Percentiles rank a stretch among this genome's conserved stretches.
Evolutionary conservation across 2,329 filamentous ascomycete genomes (phyloP).

Genomic region (Penicillium occitanis): DNA sequence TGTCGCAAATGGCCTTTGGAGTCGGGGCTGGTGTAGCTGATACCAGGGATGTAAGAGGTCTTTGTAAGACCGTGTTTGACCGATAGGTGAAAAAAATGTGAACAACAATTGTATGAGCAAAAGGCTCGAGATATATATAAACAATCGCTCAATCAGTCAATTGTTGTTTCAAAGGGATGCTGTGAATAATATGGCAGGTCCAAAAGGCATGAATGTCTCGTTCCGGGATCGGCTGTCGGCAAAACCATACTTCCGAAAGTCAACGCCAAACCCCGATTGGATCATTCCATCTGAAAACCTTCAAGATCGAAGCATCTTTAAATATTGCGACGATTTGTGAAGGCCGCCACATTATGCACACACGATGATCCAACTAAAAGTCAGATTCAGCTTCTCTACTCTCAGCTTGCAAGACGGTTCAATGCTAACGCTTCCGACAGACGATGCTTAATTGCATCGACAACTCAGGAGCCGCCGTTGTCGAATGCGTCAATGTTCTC

Average conservation of each 20-base stretch:
- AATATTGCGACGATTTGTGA: constrained; percentile 6
- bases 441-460: constrained; percentile 99
- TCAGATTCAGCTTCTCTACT: constrained; percentile 19
- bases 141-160: neutral
- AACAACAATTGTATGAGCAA: neutral
- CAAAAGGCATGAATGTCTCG: neutral
- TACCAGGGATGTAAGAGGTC: neutral
- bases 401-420: neutral
- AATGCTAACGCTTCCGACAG: constrained; percentile 48
- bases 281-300: constrained; percentile 1
- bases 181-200: neutral
- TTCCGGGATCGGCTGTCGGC: constrained; percentile 1
- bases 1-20: neutral
- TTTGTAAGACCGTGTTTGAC: neutral
- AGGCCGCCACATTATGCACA: constrained; percentile 33
- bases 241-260: neutral
- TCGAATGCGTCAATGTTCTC: constrained; percentile 92
- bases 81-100: neutral
- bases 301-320: neutral
- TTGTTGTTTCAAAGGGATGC: neutral
- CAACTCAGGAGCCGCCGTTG: constrained; percentile 95
- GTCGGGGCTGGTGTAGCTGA: neutral
- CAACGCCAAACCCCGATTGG: neutral
- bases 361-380: constrained; percentile 93
- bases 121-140: neutral